Evolutionary conservation across 2,329 filamentous ascomycete species (phyloP).

Genomic region (Cladosporium phlei): DNA sequence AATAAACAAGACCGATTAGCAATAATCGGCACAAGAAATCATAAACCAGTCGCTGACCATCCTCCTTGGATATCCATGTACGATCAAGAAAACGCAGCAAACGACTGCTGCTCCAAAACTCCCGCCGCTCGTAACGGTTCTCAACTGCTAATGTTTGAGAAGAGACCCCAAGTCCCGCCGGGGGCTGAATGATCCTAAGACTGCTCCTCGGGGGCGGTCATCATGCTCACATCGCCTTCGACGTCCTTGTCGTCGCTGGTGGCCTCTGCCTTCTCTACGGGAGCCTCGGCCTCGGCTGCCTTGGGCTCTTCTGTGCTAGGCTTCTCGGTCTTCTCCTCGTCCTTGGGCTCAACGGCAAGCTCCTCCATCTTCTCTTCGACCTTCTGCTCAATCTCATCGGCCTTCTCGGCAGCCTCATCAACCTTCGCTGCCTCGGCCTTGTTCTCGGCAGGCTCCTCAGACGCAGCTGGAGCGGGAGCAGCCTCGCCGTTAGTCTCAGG

Average conservation of each 20-base stretch:
- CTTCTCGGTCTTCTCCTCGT: constrained; percentile 20
- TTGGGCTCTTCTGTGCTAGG: constrained; percentile 6
- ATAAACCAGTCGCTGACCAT: no score
- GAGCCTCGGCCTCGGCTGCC: background rate
- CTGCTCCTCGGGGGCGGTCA: constrained; percentile 15
- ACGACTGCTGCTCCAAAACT: constrained; percentile 7
- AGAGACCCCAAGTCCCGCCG: no score
- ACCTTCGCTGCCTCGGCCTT: constrained; percentile 34
- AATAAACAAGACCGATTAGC: no score
- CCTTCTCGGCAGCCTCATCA: constrained; percentile 20
- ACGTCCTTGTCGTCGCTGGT: constrained; percentile 11
- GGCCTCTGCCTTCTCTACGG: constrained; percentile 8
- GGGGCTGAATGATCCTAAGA: no score
- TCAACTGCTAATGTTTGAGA: no score
- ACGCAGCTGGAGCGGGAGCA: constrained; percentile 13
- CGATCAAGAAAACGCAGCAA: constrained; percentile 4
- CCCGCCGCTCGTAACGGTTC: constrained; percentile 1
- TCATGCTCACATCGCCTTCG: constrained; percentile 20
- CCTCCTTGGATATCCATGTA: background rate
- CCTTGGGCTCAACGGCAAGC: constrained; percentile 18
- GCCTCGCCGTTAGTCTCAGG: constrained; percentile 26
- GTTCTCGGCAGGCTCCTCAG: constrained; percentile 32
- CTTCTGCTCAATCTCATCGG: constrained; percentile 19
- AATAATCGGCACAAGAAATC: no score
- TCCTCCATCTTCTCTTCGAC: constrained; percentile 20